Conservation (phyloP, 1,284 basidiomycete genomes). For the Pyrrhoderma noxium region DNA sequence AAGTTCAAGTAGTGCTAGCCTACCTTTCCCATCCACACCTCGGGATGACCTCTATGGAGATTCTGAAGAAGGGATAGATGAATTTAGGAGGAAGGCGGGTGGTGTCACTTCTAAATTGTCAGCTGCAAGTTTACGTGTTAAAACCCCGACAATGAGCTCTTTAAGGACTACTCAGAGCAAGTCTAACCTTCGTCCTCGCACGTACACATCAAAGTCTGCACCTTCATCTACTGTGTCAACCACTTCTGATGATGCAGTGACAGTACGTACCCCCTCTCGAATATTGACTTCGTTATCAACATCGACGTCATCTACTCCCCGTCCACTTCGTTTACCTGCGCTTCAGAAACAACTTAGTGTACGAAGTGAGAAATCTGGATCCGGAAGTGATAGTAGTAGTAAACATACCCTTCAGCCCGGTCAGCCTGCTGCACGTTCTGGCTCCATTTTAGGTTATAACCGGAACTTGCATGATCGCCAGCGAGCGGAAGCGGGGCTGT, state of each 20-base stretch:
- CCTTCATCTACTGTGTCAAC: conserved; percentile 5
- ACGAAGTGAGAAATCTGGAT: neutral
- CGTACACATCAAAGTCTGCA: conserved; percentile 4
- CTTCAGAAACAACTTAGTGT: conserved; percentile 2
- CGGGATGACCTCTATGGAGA: conserved; percentile 7
- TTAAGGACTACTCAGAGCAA: conserved; percentile 1
- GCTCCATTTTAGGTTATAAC: conserved; percentile 31
- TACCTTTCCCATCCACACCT: conserved; percentile 15
- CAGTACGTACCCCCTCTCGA: neutral
- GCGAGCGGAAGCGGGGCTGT: conserved; percentile 20
- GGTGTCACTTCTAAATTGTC: neutral
- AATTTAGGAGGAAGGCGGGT: neutral
- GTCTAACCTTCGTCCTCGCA: conserved; percentile 2
- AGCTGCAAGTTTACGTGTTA: neutral
- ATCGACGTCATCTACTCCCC: conserved; percentile 12
- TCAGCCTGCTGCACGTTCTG: conserved; percentile 26
- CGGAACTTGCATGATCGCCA: conserved; percentile 35
- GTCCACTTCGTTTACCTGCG: conserved; percentile 18
- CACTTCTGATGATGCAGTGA: conserved; percentile 1
- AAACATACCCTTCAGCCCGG: conserved; percentile 20
- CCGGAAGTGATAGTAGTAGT: neutral
- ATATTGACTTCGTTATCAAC: neutral
- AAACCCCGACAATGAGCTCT: conserved; percentile 6
- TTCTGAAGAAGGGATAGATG: neutral
- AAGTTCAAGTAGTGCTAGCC: conserved; percentile 13